Evolutionary conservation across 768 basidiomycete species (phyloP).

Genomic region (Tulasnella sp.): DNA sequence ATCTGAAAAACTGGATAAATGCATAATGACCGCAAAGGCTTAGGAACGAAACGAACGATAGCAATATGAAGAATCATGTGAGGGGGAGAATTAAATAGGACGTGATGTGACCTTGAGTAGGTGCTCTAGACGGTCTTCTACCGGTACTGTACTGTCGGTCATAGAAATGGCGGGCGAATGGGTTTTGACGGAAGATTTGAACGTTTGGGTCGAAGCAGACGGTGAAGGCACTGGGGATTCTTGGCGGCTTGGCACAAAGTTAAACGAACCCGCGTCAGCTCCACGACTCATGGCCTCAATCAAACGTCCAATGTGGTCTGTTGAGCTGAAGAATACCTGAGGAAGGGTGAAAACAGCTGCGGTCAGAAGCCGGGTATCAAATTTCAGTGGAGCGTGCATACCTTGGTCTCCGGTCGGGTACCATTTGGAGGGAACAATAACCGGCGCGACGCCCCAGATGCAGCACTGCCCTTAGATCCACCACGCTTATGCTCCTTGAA

Average conservation of each 20-base stretch:
- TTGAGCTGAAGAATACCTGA: conserved; percentile 70
- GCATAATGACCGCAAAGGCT: neutral
- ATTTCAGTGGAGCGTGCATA: conserved; percentile 35
- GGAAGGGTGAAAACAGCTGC: conserved; percentile 20
- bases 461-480: conserved; percentile 57
- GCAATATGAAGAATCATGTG: conserved; percentile 24
- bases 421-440: neutral
- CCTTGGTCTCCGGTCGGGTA: conserved; percentile 79
- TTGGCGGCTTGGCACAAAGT: conserved; percentile 51
- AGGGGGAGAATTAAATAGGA: conserved; percentile 33
- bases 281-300: conserved; percentile 79
- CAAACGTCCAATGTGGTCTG: conserved; percentile 74
- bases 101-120: conserved; percentile 40
- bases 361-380: neutral
- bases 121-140: conserved; percentile 71
- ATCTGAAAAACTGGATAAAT: neutral
- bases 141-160: conserved; percentile 60
- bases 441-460: conserved; percentile 10
- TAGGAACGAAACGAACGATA: conserved; percentile 28
- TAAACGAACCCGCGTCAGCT: conserved; percentile 79
- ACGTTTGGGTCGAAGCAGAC: conserved; percentile 19
- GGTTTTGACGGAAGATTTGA: neutral
- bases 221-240: conserved; percentile 11
- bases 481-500: conserved; percentile 71
- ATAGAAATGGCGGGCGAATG: conserved; percentile 14